Percentiles rank a stretch among this genome's conserved stretches.
These are phyloP conservation scores for Fraxinus americana DNA, from an alignment of 257 asterid genomes.

Conservation along the genomic window DNA sequence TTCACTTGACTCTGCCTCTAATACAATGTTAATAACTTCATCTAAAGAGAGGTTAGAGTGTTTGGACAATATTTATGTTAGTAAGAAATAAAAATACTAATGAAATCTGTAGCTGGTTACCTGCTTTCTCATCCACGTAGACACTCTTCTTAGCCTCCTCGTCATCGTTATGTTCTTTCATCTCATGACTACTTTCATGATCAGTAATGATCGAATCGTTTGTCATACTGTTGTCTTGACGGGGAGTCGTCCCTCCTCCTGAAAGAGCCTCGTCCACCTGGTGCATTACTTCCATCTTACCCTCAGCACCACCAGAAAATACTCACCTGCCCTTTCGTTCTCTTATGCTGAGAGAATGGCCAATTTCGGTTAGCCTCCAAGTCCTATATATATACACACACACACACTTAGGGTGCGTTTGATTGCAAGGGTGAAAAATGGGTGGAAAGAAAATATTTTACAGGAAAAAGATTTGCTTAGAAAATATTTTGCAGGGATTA, in stretches of 20 bases:
- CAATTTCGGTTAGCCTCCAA: neutral
- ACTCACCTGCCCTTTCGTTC: neutral
- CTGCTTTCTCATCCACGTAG: conserved; percentile 37
- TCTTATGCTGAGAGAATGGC: neutral
- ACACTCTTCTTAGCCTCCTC: conserved; percentile 19
- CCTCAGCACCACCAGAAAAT: neutral
- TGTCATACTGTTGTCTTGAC: neutral
- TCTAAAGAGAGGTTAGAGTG: no score
- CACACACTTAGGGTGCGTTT: no score
- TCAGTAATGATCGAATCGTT: neutral
- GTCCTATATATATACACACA: neutral
- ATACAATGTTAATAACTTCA: no score
- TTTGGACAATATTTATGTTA: neutral
- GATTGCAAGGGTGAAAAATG: no score
- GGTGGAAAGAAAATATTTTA: no score
- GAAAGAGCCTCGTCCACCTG: conserved; percentile 22
- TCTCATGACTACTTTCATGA: neutral
- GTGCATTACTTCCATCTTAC: conserved; percentile 22
- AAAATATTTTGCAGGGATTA: no score
- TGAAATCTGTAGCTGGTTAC: conserved; percentile 19
- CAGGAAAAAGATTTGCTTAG: no score
- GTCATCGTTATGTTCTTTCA: neutral
- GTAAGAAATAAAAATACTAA: neutral
- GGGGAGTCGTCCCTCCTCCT: neutral
- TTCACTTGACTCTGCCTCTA: neutral